Base-by-base conservation (phyloP, 208 protist species). In the Naegleria fowleri region DNA sequence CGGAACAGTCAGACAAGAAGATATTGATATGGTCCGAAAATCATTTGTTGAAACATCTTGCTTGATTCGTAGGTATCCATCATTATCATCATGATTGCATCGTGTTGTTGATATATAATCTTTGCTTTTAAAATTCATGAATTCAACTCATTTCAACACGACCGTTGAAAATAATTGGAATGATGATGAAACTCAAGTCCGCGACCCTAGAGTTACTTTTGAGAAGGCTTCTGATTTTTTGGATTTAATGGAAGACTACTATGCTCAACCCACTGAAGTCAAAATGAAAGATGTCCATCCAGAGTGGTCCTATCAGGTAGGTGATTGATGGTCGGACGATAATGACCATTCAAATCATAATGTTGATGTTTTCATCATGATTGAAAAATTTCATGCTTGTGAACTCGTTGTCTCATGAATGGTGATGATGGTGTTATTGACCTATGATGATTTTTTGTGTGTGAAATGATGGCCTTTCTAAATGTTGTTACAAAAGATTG, bases 211-310 rank as follows among this genome's bases (percentile, higher is more conserved):
- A 84, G 95, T 95, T 0, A 83, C 85, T 38, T 85, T 67, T 83
- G 91, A 51, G n/a, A 90, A 94, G 13, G 91, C 94, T 87, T 43
- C 83, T 40, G 91, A 36, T 51, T 96, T 96, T 86, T 90, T 96
- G 39, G 92, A 94, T 91, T 92, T 95, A 89, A 92, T 96, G 91
- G 95, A 96, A 86, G 51, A 91, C 48, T 95, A 95, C 88, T 95
- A 94, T 92, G 93, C 94, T 41, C 94, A 95, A 90, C 86, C 90
- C 58, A 29, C 11, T 55, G 93, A 94, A 86, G 39, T 67, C 25
- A 95, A 94, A 83, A 92, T 91, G 92, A 90, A 93, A 48, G 94
- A 96, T 91, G 93, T 92, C 59, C 93, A 93, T 13, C 93, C 94
- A 40, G 93, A 96, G 86, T 75, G 91, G 22, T 52, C 90, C 41